A percentile compares a stretch with the other conserved stretches of the same genome.
phyloP scores from a whole-genome alignment of 192 early-diverging fungal genomes.

The Dimargaris verticillata region DNA sequence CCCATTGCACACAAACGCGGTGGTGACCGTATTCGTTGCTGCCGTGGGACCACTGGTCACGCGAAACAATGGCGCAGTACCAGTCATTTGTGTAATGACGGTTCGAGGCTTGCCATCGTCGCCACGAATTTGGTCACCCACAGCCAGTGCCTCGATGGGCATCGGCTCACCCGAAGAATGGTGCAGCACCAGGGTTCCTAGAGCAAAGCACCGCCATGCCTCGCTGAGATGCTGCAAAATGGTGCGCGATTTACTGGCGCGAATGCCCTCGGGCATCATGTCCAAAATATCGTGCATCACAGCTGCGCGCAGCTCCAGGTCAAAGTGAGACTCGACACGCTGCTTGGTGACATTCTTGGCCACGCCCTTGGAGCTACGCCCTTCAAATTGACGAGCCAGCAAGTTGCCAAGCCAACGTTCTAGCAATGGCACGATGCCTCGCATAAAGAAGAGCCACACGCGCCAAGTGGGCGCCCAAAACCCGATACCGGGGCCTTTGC shows the following conservation, averaged over 20 bases:
- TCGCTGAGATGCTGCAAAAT: slow-evolving; percentile 93
- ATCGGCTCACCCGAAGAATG: slow-evolving; percentile 14
- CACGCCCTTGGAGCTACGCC: slow-evolving; percentile 89
- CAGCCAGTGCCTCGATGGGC: slow-evolving; percentile 14
- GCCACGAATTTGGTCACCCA: slow-evolving; percentile 16
- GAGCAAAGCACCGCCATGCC: slow-evolving; percentile 63
- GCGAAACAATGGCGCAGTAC: slow-evolving; percentile 17
- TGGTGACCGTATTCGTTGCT: background rate
- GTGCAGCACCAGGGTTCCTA: slow-evolving; percentile 17
- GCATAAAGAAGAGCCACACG: slow-evolving; percentile 99
- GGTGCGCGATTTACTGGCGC: slow-evolving; percentile 86
- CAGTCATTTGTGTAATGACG: slow-evolving; percentile 15
- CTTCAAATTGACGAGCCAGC: slow-evolving; percentile 97
- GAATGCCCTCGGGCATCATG: slow-evolving; percentile 99
- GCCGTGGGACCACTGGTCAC: background rate
- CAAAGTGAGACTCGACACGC: slow-evolving; percentile 95
- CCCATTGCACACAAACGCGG: slow-evolving; percentile 19
- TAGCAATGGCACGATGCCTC: slow-evolving; percentile 89
- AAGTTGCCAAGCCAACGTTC: slow-evolving; percentile 98
- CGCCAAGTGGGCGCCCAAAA: slow-evolving; percentile 99
- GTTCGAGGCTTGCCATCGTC: slow-evolving; percentile 13
- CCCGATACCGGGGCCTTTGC: slow-evolving; percentile 95
- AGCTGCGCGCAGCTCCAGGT: slow-evolving; percentile 91
- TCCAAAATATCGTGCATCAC: slow-evolving; percentile 99
- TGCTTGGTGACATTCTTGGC: slow-evolving; percentile 99